phyloP scores from a whole-genome alignment of 768 basidiomycete genomes.

The Boletus vinaceobasis region DNA sequence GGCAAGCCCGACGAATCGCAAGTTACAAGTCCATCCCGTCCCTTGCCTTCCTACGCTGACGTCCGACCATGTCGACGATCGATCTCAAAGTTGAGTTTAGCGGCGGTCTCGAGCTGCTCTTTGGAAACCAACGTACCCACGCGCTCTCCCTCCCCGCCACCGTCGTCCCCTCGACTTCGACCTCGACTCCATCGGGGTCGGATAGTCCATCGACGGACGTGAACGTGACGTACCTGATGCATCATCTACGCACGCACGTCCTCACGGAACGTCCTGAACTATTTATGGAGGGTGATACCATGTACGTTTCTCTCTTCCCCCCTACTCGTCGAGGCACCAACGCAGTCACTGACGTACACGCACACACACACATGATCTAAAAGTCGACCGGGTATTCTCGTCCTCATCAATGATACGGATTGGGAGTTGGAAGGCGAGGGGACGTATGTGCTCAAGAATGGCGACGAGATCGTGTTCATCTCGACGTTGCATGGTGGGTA shows the following conservation, averaged over 20 bases:
- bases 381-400: slow-evolving; percentile 91
- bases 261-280: slow-evolving; percentile 84
- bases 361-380: slow-evolving; percentile 27
- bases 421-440: slow-evolving; percentile 98
- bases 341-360: not conserved
- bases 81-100: slow-evolving; percentile 69
- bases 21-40: too few relatives aligned
- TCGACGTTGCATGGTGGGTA: slow-evolving; percentile 81
- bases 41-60: too few relatives aligned
- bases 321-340: too few relatives aligned
- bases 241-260: slow-evolving; percentile 70
- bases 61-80: slow-evolving; percentile 15
- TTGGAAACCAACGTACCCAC: slow-evolving; percentile 66
- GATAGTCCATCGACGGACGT: slow-evolving; percentile 50
- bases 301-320: slow-evolving; percentile 48
- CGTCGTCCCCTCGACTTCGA: slow-evolving; percentile 20
- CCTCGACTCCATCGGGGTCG: slow-evolving; percentile 6
- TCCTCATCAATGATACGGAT: slow-evolving; percentile 95
- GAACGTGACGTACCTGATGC: slow-evolving; percentile 73
- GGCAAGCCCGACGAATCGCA: too few relatives aligned
- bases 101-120: slow-evolving; percentile 84
- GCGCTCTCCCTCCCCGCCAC: slow-evolving; percentile 50
- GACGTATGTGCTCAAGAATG: slow-evolving; percentile 69
- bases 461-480: slow-evolving; percentile 94
- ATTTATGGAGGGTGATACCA: slow-evolving; percentile 82